phyloP scores from a whole-genome alignment of 805 yeast species.

The Schwanniomyces vanrijiae region DNA sequence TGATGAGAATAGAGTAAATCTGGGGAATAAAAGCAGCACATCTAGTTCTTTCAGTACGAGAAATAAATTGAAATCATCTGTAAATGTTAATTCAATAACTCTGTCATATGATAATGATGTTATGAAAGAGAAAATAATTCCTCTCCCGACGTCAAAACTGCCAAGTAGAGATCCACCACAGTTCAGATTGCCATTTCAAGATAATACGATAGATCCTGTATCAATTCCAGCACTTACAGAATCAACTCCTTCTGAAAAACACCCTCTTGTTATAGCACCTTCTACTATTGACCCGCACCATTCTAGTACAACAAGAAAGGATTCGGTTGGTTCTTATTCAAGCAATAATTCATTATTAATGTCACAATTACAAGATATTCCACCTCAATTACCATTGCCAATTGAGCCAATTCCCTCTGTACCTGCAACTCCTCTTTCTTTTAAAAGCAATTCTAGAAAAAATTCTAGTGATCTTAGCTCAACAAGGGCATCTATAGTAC shows the following conservation, averaged over 20 bases:
- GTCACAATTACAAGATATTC: conserved; percentile 43
- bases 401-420: conserved; percentile 48
- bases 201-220: conserved; percentile 17
- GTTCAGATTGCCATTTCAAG: conserved; percentile 74
- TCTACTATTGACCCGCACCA: conserved; percentile 27
- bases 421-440: conserved; percentile 35
- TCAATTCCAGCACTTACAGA: conserved; percentile 2
- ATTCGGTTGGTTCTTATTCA: conserved; percentile 21
- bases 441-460: conserved; percentile 34
- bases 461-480: conserved; percentile 37
- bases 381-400: conserved; percentile 61
- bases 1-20: conserved; percentile 1
- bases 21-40: conserved; percentile 9
- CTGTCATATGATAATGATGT: conserved; percentile 9
- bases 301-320: conserved; percentile 11
- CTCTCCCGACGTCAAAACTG: conserved; percentile 17
- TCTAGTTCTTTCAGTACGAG: conserved; percentile 6
- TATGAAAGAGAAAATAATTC: conserved; percentile 14
- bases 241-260: background rate
- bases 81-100: conserved; percentile 10
- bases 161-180: conserved; percentile 43
- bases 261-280: conserved; percentile 4
- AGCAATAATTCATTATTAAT: conserved; percentile 25
- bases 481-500: conserved; percentile 41
- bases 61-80: conserved; percentile 11